Conservation (phyloP, 257 asterid species). For the Catharanthus roseus region DNA sequence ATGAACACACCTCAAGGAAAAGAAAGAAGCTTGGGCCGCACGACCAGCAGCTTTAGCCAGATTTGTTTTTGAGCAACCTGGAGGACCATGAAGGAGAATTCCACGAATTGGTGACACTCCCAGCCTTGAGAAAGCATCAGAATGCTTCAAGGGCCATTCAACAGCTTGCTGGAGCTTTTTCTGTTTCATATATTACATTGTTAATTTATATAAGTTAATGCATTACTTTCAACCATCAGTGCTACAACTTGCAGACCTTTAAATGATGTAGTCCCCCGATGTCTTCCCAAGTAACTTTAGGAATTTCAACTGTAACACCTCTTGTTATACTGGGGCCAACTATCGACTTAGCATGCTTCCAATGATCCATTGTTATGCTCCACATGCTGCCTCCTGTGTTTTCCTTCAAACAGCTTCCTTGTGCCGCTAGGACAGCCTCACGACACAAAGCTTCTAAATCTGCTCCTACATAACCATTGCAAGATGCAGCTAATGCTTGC, state of each 20-base stretch:
- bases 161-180: constrained; percentile 95
- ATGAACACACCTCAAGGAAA: constrained; percentile 69
- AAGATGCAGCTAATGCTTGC: constrained; percentile 63
- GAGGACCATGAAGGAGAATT: constrained; percentile 95
- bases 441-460: constrained; percentile 95
- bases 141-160: constrained; percentile 91
- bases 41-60: constrained; percentile 95
- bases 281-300: constrained; percentile 93
- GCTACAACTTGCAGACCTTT: constrained; percentile 47
- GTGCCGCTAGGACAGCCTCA: constrained; percentile 66
- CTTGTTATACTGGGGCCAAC: constrained; percentile 95
- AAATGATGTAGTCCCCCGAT: constrained; percentile 81
- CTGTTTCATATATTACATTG: constrained; percentile 42
- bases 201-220: not conserved
- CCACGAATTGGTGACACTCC: constrained; percentile 83
- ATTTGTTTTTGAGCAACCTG: constrained; percentile 98
- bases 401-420: constrained; percentile 37
- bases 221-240: constrained; percentile 1
- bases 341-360: constrained; percentile 68
- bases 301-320: constrained; percentile 83
- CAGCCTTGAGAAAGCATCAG: constrained; percentile 62
- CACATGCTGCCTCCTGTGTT: constrained; percentile 21
- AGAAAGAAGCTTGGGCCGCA: constrained; percentile 95
- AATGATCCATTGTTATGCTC: constrained; percentile 51
- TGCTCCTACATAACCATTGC: constrained; percentile 97